Evolutionary conservation across 371 early-diverging fungal genomes (phyloP), one percentile per base, ranked within the genome.

Genomic region (Mortierella polycephala): DNA sequence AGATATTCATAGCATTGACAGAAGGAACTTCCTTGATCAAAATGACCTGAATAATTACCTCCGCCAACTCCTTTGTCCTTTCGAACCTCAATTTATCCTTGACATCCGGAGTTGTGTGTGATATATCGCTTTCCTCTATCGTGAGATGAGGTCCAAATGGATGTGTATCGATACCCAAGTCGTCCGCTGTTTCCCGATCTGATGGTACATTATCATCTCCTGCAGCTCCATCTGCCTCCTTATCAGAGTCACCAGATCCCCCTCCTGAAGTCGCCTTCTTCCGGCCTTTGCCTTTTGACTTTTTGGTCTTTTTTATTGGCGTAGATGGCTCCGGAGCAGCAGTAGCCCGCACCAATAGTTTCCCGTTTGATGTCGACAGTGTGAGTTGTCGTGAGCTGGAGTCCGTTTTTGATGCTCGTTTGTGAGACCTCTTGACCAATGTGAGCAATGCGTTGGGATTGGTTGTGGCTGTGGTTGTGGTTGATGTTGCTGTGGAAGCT

Each of bases 101-200:
- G 8, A 82, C 75, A 39, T 65, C 71, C 1, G 93, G 91, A 0
- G 81, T 82, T 37, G 88, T 86, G 18, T 83, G 81, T 13, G 82
- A 74, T 20, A 83, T 85, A 67, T 87, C 84, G 0, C 91, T 86
- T 46, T 93, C 90, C 23, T 79, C 83, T 51, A 72, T 74, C 0
- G 84, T 85, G 39, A 92, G 57, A 62, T 86, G 85, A 20, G 89
- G 84, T 14, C 89, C 90, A 82, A 90, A 72, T n/a, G 67, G 69
- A 14, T 66, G 73, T 7, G 57, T 5, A 40, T 64, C 60, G 2
- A 37, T 37, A 12, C 30, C n/a, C 2, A 18, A 70, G 18, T 55
- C 30, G 14, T 61, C 65, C 20, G 47, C 52, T 16, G 20, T 23
- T 6, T 39, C 71, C 40, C 68, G 64, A 16, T 59, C 64, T 13